Evolutionary conservation across 2,329 filamentous ascomycete species (phyloP), one percentile per base, ranked within the genome.

Genomic region (Xylaria arbuscula): DNA sequence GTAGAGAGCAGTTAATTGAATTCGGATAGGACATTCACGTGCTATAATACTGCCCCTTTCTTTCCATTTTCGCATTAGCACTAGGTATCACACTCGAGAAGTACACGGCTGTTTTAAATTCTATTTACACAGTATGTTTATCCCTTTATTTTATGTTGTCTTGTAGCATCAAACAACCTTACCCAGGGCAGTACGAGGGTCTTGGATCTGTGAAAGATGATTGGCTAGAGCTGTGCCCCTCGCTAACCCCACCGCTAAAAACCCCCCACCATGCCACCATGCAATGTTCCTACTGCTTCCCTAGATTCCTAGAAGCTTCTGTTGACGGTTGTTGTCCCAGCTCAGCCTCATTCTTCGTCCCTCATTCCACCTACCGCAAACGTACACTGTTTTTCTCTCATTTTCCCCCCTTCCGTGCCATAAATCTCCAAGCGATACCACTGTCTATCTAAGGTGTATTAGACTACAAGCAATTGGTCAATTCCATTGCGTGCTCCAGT

Each of bases 291-390:
- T 48, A 24, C 28, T 51, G 36, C 10, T 64, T 68, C 68, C 47
- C 45, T 56, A 32, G 45, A 66, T 68, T 56, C 69, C 70, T 72
- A 72, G 71, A 72, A 72, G 69, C 67, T 72, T 72, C 71, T 58
- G 60, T 62, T 63, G 47, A 51, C 34, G 3, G 47, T 34, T 36
- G 28, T 54, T 36, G 28, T 57, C 60, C 57, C 50, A 36, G 45
- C 8, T 62, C 64, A 69, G 67, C 65, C 65, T 67, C 66, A 65
- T 64, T 63, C 50, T 19, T 42, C 45, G n/a, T 19, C 45, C 45
- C 50, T 15, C 42, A n/a, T 47, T 34, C 45, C 34, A 32, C 51
- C 24, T 24, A 32, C 63, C 28, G 64, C 64, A 56, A 60, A 51
- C 62, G 38, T 64, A n/a, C 6, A 48, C 32, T 42, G n/a, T 47